phyloP scores from a whole-genome alignment of 2,329 filamentous ascomycete genomes.

The Exophiala mesophila region DNA sequence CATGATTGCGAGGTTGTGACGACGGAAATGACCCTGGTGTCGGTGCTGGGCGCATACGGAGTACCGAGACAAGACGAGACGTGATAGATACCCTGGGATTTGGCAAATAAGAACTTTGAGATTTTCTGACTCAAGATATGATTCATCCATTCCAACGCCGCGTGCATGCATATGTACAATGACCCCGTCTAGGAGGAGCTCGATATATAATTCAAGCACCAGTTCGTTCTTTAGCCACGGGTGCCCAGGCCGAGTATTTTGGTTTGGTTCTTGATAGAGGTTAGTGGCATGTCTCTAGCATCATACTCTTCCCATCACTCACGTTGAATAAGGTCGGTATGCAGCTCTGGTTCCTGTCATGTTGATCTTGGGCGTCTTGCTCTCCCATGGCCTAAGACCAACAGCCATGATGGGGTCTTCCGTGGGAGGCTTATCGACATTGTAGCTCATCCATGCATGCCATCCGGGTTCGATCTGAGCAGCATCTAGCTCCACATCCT shows the following conservation, averaged over 20 bases:
- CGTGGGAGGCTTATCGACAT: conserved; percentile 78
- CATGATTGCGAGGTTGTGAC: conserved; percentile 9
- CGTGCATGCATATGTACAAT: conserved; percentile 21
- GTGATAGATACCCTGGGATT: conserved; percentile 21
- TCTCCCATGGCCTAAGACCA: conserved; percentile 69
- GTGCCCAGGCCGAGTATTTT: conserved; percentile 33
- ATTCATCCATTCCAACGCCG: no score
- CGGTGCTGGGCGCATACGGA: background rate
- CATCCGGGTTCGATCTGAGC: conserved; percentile 87
- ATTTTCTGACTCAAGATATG: no score
- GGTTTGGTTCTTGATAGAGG: conserved; percentile 30
- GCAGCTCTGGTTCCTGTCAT: conserved; percentile 70
- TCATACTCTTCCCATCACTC: conserved; percentile 39
- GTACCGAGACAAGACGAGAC: no score
- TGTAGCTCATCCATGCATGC: conserved; percentile 97
- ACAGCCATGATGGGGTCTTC: conserved; percentile 68
- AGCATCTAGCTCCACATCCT: conserved; percentile 63
- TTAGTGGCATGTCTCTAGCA: background rate
- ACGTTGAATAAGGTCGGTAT: conserved; percentile 95
- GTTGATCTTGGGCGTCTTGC: conserved; percentile 66
- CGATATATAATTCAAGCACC: conserved; percentile 8
- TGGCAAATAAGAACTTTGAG: conserved; percentile 10
- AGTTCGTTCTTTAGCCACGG: conserved; percentile 31
- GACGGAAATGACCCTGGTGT: background rate
- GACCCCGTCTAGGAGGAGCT: conserved; percentile 4